Evolutionary conservation across 768 basidiomycete genomes (phyloP).

Genomic region (Agaricus bisporus): DNA sequence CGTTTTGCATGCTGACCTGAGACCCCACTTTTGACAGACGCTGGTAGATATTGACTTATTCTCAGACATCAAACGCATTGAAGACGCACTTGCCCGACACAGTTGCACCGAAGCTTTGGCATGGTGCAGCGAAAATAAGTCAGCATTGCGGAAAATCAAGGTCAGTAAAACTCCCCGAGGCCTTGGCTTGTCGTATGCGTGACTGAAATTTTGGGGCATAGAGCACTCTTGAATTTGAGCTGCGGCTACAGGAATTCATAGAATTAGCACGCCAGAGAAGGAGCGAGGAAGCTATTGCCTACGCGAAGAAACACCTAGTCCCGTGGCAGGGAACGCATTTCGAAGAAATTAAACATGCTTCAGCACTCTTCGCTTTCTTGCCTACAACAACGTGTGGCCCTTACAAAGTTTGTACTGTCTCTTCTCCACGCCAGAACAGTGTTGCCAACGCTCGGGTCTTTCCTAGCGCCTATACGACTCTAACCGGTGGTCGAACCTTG

Average conservation of each 20-base stretch:
- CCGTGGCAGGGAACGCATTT: constrained; percentile 81
- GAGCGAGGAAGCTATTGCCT: constrained; percentile 72
- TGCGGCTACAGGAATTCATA: constrained; percentile 94
- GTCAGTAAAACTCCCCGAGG: constrained; percentile 26
- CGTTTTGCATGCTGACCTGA: constrained; percentile 8
- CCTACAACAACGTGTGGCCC: constrained; percentile 65
- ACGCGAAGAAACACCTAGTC: constrained; percentile 74
- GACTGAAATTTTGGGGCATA: constrained; percentile 23
- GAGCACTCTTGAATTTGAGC: constrained; percentile 94
- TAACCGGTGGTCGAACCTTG: constrained; percentile 70
- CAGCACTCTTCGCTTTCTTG: constrained; percentile 70
- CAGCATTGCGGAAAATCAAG: constrained; percentile 87
- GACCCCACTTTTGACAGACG: constrained; percentile 36
- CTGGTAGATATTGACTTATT: constrained; percentile 91
- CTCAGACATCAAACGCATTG: constrained; percentile 82
- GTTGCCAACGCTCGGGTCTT: constrained; percentile 3
- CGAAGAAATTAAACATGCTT: constrained; percentile 68
- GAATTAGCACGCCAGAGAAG: constrained; percentile 74
- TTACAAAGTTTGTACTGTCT: constrained; percentile 58
- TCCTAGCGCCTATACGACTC: constrained; percentile 76
- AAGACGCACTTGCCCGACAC: constrained; percentile 65
- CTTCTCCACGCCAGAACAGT: background rate
- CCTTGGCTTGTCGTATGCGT: background rate
- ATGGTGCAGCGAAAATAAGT: constrained; percentile 97
- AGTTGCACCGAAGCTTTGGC: constrained; percentile 85